phyloP scores from a whole-genome alignment of 2,329 filamentous ascomycete species.

The Claviceps sp. region DNA sequence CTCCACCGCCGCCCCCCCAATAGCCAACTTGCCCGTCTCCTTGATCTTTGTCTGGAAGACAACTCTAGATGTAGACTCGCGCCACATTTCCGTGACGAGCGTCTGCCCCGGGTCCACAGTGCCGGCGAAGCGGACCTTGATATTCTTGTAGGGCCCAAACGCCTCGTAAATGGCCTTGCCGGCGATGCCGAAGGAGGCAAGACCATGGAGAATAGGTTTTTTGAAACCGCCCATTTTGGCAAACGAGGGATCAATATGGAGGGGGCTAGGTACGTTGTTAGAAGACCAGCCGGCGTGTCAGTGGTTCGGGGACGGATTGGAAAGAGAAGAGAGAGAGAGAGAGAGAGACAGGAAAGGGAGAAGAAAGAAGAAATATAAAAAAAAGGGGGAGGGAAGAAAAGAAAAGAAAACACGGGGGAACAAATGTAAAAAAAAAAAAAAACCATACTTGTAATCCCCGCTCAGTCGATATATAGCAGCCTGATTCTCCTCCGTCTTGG shows the following conservation, averaged over 20 bases:
- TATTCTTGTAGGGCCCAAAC: constrained; percentile 74
- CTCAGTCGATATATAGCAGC: constrained; percentile 86
- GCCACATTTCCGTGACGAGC: constrained; percentile 91
- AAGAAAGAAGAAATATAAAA: no score
- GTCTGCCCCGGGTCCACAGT: constrained; percentile 78
- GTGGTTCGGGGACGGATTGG: neutral
- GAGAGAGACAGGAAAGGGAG: no score
- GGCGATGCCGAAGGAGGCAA: constrained; percentile 86
- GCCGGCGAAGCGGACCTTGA: constrained; percentile 85
- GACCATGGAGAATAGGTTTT: constrained; percentile 86
- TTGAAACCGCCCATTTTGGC: constrained; percentile 94
- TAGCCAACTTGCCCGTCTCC: constrained; percentile 83
- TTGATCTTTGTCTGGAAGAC: constrained; percentile 81
- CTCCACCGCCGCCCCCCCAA: constrained; percentile 69
- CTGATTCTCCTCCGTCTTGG: constrained; percentile 78
- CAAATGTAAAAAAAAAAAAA: neutral
- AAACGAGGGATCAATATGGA: constrained; percentile 91
- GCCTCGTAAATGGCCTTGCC: constrained; percentile 80
- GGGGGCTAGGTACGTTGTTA: constrained; percentile 43
- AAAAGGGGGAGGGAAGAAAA: no score
- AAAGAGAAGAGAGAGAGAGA: neutral
- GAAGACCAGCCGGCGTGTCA: neutral
- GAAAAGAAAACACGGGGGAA: no score
- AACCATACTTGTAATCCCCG: constrained; percentile 68
- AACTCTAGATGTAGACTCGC: constrained; percentile 57